Percentiles rank a stretch among this genome's conserved stretches.
Conservation (phyloP, 2,329 filamentous ascomycete species). For the Xylaria sp. region DNA sequence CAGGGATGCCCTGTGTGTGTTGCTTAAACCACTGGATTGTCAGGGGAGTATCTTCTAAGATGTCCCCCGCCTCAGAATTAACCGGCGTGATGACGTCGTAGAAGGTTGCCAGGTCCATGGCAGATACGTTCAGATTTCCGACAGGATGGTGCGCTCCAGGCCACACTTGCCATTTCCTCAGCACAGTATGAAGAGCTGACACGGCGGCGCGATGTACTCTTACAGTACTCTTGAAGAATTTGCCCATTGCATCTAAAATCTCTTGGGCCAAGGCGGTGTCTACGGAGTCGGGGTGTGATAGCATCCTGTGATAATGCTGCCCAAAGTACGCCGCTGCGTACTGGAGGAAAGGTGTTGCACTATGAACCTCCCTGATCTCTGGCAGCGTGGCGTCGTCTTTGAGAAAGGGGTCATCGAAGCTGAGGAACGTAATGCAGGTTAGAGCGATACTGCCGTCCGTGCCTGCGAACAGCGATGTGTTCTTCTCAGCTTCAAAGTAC, state of each 20-base stretch:
- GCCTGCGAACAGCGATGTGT: slow-evolving; percentile 18
- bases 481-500: slow-evolving; percentile 49
- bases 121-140: slow-evolving; percentile 19
- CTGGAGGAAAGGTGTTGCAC: slow-evolving; percentile 19
- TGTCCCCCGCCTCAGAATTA: neutral
- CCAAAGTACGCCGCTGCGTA: slow-evolving; percentile 22
- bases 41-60: slow-evolving; percentile 5
- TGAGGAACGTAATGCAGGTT: slow-evolving; percentile 1
- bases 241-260: slow-evolving; percentile 5
- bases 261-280: slow-evolving; percentile 1
- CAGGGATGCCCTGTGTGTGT: neutral
- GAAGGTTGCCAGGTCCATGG: slow-evolving; percentile 18
- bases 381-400: slow-evolving; percentile 22
- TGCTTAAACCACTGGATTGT: slow-evolving; percentile 10
- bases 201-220: slow-evolving; percentile 21
- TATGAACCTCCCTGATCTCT: slow-evolving; percentile 9
- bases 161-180: slow-evolving; percentile 22
- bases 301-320: slow-evolving; percentile 26
- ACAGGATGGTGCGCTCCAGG: slow-evolving; percentile 13
- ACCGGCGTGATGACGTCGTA: slow-evolving; percentile 9
- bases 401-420: slow-evolving; percentile 18
- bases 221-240: slow-evolving; percentile 6
- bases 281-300: slow-evolving; percentile 4
- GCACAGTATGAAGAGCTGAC: slow-evolving; percentile 16
- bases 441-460: slow-evolving; percentile 3